Percentiles rank a stretch among this genome's conserved stretches.
Evolutionary conservation across 768 basidiomycete genomes (phyloP).

Genomic region (Nidularia pulvinata): DNA sequence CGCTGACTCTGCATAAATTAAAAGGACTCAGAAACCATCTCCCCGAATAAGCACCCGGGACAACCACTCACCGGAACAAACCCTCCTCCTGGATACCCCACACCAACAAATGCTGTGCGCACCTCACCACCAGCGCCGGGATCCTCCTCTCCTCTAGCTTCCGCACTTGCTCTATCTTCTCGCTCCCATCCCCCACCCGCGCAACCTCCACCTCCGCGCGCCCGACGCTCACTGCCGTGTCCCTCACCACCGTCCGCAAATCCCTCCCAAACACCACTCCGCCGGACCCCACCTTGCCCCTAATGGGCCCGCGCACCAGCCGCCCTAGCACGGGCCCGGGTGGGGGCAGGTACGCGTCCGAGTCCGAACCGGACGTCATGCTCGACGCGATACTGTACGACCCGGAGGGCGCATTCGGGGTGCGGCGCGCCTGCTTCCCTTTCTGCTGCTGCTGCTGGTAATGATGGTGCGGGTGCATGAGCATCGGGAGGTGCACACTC

Average conservation of each 20-base stretch:
- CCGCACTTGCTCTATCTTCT: slow-evolving; percentile 19
- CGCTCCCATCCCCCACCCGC: slow-evolving; percentile 5
- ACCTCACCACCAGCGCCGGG: slow-evolving; percentile 80
- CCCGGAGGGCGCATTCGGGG: slow-evolving; percentile 61
- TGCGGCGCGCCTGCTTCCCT: slow-evolving; percentile 41
- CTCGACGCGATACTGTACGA: slow-evolving; percentile 54
- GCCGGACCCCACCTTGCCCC: slow-evolving; percentile 29
- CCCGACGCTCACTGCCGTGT: slow-evolving; percentile 23
- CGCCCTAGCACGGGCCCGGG: slow-evolving; percentile 54
- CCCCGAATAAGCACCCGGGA: background rate
- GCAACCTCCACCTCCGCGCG: slow-evolving; percentile 9
- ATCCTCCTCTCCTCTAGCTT: slow-evolving; percentile 51
- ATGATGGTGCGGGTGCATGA: background rate
- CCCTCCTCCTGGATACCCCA: slow-evolving; percentile 92
- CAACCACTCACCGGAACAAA: slow-evolving; percentile 71
- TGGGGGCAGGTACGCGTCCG: slow-evolving; percentile 39
- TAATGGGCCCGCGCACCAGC: slow-evolving; percentile 53
- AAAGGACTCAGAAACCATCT: slow-evolving; percentile 8
- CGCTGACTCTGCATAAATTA: slow-evolving; percentile 61
- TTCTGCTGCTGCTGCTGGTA: slow-evolving; percentile 1
- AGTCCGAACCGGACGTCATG: slow-evolving; percentile 38
- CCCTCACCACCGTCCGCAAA: slow-evolving; percentile 32
- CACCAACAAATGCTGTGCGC: slow-evolving; percentile 76
- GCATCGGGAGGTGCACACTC: slow-evolving; percentile 11
- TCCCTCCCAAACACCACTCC: slow-evolving; percentile 72